Evolutionary conservation across 2,329 filamentous ascomycete species (phyloP).

Genomic region (Fusarium bulbicola): DNA sequence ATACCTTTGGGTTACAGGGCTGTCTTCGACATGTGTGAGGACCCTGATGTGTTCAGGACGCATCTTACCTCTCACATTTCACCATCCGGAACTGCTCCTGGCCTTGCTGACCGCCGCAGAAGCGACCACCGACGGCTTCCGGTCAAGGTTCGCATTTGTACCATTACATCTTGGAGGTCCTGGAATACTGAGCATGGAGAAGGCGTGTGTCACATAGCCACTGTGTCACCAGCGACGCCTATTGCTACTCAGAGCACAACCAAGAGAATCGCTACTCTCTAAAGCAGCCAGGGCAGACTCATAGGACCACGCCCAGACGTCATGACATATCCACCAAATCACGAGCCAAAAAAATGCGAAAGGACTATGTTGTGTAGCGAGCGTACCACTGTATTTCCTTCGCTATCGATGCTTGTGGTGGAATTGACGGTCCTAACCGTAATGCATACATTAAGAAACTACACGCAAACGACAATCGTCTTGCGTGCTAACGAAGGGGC

Average conservation of each 20-base stretch:
- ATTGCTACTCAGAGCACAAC: background rate
- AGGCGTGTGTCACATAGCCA: background rate
- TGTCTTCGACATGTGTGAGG: background rate
- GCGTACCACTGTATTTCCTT: background rate
- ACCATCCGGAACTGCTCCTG: background rate
- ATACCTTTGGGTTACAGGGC: accelerated
- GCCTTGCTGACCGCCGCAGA: background rate
- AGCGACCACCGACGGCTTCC: background rate
- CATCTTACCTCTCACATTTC: background rate
- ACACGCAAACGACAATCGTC: background rate
- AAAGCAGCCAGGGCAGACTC: background rate
- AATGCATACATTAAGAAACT: background rate
- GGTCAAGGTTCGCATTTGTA: background rate
- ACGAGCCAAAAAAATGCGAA: background rate
- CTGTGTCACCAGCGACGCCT: background rate
- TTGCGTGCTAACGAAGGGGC: slow-evolving; percentile 1
- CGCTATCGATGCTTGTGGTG: background rate
- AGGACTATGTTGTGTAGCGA: too few relatives aligned
- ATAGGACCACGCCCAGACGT: background rate
- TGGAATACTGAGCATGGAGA: background rate
- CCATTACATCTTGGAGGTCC: background rate
- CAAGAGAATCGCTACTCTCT: background rate
- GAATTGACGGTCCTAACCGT: background rate
- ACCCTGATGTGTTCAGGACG: background rate
- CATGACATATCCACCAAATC: background rate